Base-by-base conservation (phyloP, 2,329 filamentous ascomycete species). In the Cercospora nicotianae region DNA sequence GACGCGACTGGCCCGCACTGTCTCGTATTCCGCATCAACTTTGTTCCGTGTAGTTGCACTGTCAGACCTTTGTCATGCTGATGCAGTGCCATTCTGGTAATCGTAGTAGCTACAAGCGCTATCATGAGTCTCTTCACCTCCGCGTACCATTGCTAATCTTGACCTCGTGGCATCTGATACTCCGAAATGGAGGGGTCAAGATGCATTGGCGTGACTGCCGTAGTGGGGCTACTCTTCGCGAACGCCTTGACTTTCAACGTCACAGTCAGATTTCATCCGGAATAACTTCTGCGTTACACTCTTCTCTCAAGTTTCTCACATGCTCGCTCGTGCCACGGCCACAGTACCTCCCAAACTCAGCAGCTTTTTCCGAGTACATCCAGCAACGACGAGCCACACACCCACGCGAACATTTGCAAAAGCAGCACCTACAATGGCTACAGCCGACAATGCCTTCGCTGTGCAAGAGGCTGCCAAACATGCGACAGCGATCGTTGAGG, bases 401-500 rank as follows among this genome's bases (percentile, higher is more conserved):
- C 12, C 6, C 26, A 23, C 16, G 3, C 51, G 18, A 42, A 4
- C 53, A 45, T 45, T 45, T 39, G 42, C 53, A 4, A 58, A 5
- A 36, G 18, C 31, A 42, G 30, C 60, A 33, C 18, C 58, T 31
- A 66, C 31, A 31, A 69, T 70, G 70, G 30, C 69, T 12, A 45
- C 67, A 18, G 31, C 48, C 23, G 62, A 67, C 28, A 62, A 65
- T 18, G 63, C 59, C 30, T 57, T 57, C 57, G 64, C 66, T 28
- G 51, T 39, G 57, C 33, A 60, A 60, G 65, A 64, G 45, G 67
- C 64, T 7, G 39, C 30, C 12, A 63, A 66, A 31, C 42, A 55
- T 42, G 61, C 64, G 23, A 60, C 42, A 5, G 57, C 58, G 5
- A 60, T 36, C 18, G 79, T 94, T 72, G 91, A 94, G 80, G 82